Base-by-base conservation (phyloP, 2,329 filamentous ascomycete genomes). In the Didymella lethalis region DNA sequence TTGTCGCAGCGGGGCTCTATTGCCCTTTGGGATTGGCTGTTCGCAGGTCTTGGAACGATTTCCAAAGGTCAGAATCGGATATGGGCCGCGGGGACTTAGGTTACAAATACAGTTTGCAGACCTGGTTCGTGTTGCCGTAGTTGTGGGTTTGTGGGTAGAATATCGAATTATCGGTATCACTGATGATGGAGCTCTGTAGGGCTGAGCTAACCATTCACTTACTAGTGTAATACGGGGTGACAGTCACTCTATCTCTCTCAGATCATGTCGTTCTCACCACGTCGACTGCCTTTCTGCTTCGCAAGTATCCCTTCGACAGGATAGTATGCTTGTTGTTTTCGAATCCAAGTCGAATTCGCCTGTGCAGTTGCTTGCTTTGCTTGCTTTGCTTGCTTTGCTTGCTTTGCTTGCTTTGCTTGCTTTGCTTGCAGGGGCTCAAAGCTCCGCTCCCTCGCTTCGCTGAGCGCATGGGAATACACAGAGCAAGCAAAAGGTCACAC, bases 1-100 rank as follows among this genome's bases (percentile, higher is more conserved):
- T 77, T 8, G 49, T 69, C 14, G 43, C 31, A 36, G 59, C 38
- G 38, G 57, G 57, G 59, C 48, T 49, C n/a, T 10, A 8, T 10
- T 44, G 32, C 45, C 25, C 31, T 38, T 44, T 44, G 12, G 12
- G 5, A 7, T 14, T 29, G 16, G 7, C 36, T 8, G 20, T 29
- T 31, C 14, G 34, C 23, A 5, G 28, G 3, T 16, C 32, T n/a
- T 23, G 18, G 8, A 31, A n/a, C 14, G 7, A 20, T 23, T 29
- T 20, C 7, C 5, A n/a, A 7, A 26, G 14, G 14, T 4, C 14
- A 7, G 16, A 2, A 14, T n/a, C 14, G 11, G 14, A 5, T 7
- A 32, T 6, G 20, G 14, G 20, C 18, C 20, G 29, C 18, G 2
- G 10, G 4, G 2, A 2, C 7, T 5, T 16, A 25, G 18, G 14